These are phyloP conservation scores for Nectriaceae sp. DNA, from an alignment of 2,329 filamentous ascomycete genomes.

Conservation along the genomic window DNA sequence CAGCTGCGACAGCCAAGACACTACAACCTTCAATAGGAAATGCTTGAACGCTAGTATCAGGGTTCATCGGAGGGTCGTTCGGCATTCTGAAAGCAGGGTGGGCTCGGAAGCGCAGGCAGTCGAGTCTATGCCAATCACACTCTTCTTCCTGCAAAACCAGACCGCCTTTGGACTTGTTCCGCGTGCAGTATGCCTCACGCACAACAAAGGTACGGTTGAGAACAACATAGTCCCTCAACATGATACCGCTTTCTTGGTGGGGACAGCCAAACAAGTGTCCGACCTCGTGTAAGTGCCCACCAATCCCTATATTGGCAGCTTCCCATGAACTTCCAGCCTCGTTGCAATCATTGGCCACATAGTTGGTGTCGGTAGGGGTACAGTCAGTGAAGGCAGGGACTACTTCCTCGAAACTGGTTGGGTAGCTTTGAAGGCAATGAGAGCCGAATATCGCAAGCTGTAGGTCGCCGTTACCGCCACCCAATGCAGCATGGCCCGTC, in stretches of 20 bases:
- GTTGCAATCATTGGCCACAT: constrained; percentile 82
- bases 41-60: constrained; percentile 79
- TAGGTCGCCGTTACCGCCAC: constrained; percentile 70
- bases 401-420: constrained; percentile 84
- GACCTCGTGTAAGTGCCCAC: constrained; percentile 87
- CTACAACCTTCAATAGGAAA: constrained; percentile 81
- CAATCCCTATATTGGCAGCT: constrained; percentile 90
- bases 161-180: constrained; percentile 81
- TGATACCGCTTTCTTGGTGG: constrained; percentile 87
- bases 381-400: constrained; percentile 88
- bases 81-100: constrained; percentile 90
- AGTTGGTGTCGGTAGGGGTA: constrained; percentile 79
- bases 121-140: constrained; percentile 88
- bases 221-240: constrained; percentile 84
- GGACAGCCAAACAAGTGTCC: constrained; percentile 90
- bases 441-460: constrained; percentile 91
- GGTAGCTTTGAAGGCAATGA: constrained; percentile 89
- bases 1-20: constrained; percentile 74
- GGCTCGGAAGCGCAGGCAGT: constrained; percentile 83
- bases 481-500: constrained; percentile 81
- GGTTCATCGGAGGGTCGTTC: constrained; percentile 63
- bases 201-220: constrained; percentile 82
- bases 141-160: constrained; percentile 77
- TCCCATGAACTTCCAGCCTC: constrained; percentile 93
- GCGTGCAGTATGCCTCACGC: constrained; percentile 82